phyloP scores from a whole-genome alignment of 768 basidiomycete genomes.

The Clavaria fumosa region DNA sequence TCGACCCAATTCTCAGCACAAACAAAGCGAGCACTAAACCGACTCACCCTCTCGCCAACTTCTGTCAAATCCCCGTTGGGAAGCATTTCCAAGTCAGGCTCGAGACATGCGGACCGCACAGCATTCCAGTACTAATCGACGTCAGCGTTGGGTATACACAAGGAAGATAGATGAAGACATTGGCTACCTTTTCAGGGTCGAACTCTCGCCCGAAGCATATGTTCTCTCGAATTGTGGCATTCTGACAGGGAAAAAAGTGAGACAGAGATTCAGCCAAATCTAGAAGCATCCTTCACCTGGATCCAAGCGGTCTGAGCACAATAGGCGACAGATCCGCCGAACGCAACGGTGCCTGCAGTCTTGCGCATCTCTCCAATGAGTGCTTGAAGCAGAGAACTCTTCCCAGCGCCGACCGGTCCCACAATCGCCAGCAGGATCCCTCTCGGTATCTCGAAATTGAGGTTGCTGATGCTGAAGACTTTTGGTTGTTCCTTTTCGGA shows the following conservation, averaged over 20 bases:
- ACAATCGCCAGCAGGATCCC: slow-evolving; percentile 78
- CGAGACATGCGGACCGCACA: slow-evolving; percentile 60
- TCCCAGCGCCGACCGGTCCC: slow-evolving; percentile 63
- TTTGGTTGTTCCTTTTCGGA: slow-evolving; percentile 24
- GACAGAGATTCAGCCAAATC: slow-evolving; percentile 1
- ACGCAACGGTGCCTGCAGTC: slow-evolving; percentile 46
- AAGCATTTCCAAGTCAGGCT: slow-evolving; percentile 66
- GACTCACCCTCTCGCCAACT: slow-evolving; percentile 60
- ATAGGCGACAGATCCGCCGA: slow-evolving; percentile 67
- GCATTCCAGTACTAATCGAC: slow-evolving; percentile 83
- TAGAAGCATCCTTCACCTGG: slow-evolving; percentile 28
- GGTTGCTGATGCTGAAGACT: slow-evolving; percentile 46
- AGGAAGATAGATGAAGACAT: too few species aligned
- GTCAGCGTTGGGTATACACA: too few species aligned
- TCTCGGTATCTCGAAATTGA: slow-evolving; percentile 54
- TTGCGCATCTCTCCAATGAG: slow-evolving; percentile 74
- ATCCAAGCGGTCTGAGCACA: slow-evolving; percentile 89
- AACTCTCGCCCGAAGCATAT: slow-evolving; percentile 77
- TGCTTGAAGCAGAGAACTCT: slow-evolving; percentile 57
- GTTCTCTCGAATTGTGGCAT: slow-evolving; percentile 79
- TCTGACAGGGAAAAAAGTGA: slow-evolving; percentile 21
- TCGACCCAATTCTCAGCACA: slow-evolving; percentile 3
- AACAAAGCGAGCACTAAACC: neutral
- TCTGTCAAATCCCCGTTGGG: slow-evolving; percentile 68
- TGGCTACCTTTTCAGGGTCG: slow-evolving; percentile 60